Evolutionary conservation across 1,139 yeast species (phyloP).

Genomic region (Spathaspora sp.): DNA sequence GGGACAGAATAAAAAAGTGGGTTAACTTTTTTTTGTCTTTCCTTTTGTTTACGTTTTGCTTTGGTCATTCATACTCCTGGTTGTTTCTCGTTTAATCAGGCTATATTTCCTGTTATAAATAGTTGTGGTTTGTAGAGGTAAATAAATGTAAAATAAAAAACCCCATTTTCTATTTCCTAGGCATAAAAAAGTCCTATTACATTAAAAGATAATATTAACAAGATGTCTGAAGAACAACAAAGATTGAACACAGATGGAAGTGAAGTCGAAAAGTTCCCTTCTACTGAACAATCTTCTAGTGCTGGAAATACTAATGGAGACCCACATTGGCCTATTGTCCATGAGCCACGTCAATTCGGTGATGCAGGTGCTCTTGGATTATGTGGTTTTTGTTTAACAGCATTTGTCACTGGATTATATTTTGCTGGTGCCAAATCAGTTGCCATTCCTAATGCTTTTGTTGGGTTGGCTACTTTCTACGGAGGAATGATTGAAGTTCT

Average conservation of each 20-base stretch:
- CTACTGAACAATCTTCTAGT: not conserved
- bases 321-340: not conserved
- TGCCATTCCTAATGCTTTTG: constrained; percentile 44
- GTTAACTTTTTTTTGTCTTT: too few species aligned
- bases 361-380: constrained; percentile 67
- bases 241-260: not conserved
- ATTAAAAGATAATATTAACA: not conserved
- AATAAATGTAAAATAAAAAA: too few species aligned
- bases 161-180: not conserved
- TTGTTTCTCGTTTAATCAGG: too few species aligned
- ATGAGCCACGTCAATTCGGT: constrained; percentile 30
- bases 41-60: too few species aligned
- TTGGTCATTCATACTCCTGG: too few species aligned
- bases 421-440: constrained; percentile 56
- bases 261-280: not conserved
- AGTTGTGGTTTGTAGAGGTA: too few species aligned
- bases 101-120: too few species aligned
- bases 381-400: constrained; percentile 45
- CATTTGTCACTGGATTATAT: constrained; percentile 41
- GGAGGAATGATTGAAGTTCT: constrained; percentile 40
- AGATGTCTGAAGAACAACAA: not conserved
- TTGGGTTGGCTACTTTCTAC: constrained; percentile 52
- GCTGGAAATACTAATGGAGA: not conserved
- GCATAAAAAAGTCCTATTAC: not conserved
- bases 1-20: too few species aligned